phyloP scores from a whole-genome alignment of 441 rosid species.

The Capsella rubella region DNA sequence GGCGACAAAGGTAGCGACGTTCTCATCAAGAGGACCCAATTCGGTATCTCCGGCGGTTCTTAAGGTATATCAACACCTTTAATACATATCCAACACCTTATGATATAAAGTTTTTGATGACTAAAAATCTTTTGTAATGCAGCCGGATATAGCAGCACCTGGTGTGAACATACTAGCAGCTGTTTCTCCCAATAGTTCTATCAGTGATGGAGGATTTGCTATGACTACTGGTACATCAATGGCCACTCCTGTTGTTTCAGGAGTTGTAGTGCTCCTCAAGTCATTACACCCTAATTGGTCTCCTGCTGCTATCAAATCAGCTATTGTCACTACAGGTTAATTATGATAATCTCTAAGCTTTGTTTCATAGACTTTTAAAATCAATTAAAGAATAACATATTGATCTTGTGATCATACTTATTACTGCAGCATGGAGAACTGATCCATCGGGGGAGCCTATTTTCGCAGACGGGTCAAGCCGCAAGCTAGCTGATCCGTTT shows the following conservation, averaged over 20 bases:
- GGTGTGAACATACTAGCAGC: constrained; percentile 56
- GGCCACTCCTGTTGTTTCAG: constrained; percentile 50
- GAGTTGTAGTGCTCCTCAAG: constrained; percentile 50
- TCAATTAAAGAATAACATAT: constrained; percentile 32
- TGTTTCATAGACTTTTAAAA: background rate
- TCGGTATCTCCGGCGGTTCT: constrained; percentile 48
- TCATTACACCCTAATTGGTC: constrained; percentile 50
- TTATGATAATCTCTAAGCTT: background rate
- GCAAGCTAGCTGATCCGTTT: constrained; percentile 57
- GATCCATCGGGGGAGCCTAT: constrained; percentile 37
- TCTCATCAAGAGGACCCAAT: constrained; percentile 56
- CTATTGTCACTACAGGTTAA: constrained; percentile 53
- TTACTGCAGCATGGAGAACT: constrained; percentile 40
- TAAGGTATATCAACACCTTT: constrained; percentile 34
- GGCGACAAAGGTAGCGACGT: constrained; percentile 44
- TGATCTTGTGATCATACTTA: constrained; percentile 39
- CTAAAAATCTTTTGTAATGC: background rate
- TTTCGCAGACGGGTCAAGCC: constrained; percentile 32
- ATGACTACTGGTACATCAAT: constrained; percentile 53
- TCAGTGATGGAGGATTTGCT: background rate
- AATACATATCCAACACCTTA: background rate
- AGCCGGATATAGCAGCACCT: constrained; percentile 63
- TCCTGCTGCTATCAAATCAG: constrained; percentile 56
- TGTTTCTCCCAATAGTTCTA: constrained; percentile 27
- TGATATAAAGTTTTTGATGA: background rate